These are phyloP conservation scores for Lizanozyma gosingica DNA, from an alignment of 1,139 yeast genomes.

Conservation along the genomic window DNA sequence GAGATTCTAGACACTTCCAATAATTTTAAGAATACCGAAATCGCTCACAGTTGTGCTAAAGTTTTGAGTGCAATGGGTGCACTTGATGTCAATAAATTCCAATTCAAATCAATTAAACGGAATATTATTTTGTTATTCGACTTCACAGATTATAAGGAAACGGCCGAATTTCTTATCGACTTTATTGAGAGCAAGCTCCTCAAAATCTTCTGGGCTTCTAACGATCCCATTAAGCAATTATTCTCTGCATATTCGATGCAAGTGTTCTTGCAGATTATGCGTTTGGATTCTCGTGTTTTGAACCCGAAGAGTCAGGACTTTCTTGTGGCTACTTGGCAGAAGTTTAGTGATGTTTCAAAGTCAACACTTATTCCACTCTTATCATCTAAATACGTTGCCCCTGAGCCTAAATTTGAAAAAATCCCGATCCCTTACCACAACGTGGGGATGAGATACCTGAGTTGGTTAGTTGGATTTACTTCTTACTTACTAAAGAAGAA, in stretches of 20 bases:
- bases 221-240: constrained; percentile 77
- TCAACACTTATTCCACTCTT: constrained; percentile 71
- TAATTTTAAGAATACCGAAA: constrained; percentile 41
- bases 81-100: constrained; percentile 57
- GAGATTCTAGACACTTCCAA: constrained; percentile 53
- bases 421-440: constrained; percentile 26
- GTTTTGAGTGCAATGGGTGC: constrained; percentile 76
- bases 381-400: constrained; percentile 63
- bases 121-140: constrained; percentile 46
- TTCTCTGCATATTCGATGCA: constrained; percentile 88
- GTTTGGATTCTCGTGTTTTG: constrained; percentile 35
- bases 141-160: constrained; percentile 56
- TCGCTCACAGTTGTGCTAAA: constrained; percentile 54
- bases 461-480: constrained; percentile 68
- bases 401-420: constrained; percentile 30
- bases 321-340: constrained; percentile 43
- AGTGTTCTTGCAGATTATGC: constrained; percentile 63
- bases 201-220: constrained; percentile 82
- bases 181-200: constrained; percentile 65
- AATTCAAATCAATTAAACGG: constrained; percentile 34
- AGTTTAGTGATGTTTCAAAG: constrained; percentile 58
- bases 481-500: constrained; percentile 50
- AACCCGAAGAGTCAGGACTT: constrained; percentile 8
- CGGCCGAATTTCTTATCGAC: constrained; percentile 51
- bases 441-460: constrained; percentile 27